phyloP scores from a whole-genome alignment of 192 early-diverging fungal genomes.

The Paraglomus brasilianum region DNA sequence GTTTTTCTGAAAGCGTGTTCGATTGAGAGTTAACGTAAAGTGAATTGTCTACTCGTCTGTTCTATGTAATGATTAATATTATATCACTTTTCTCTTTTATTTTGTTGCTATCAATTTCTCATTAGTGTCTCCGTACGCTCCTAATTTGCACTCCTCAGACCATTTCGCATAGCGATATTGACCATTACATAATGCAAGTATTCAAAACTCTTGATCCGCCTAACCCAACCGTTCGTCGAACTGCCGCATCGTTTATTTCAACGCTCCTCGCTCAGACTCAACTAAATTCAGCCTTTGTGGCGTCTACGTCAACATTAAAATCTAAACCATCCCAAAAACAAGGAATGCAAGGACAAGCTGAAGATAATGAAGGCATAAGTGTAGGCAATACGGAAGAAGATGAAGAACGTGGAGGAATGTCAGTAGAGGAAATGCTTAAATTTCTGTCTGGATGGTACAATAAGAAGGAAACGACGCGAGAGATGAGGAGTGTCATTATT shows the following conservation, averaged over 20 bases:
- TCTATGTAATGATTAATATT: no score
- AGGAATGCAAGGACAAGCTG: no score
- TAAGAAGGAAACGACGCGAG: slow-evolving; percentile 60
- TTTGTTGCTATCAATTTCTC: not conserved
- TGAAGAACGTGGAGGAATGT: slow-evolving; percentile 30
- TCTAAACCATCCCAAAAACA: slow-evolving; percentile 8
- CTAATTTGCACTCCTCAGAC: slow-evolving; percentile 45
- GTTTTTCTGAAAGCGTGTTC: slow-evolving; percentile 17
- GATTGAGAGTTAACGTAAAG: no score
- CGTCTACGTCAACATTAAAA: not conserved
- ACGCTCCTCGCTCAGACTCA: slow-evolving; percentile 36
- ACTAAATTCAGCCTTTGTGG: not conserved
- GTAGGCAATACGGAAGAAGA: no score
- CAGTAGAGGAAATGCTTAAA: slow-evolving; percentile 67
- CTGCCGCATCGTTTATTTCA: slow-evolving; percentile 38
- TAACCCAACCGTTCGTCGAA: slow-evolving; percentile 40
- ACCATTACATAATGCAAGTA: slow-evolving; percentile 34
- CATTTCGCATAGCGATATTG: slow-evolving; percentile 37
- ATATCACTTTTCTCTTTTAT: no score
- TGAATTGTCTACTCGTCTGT: no score
- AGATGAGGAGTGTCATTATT: slow-evolving; percentile 73
- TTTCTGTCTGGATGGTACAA: slow-evolving; percentile 64
- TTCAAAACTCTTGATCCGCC: slow-evolving; percentile 44
- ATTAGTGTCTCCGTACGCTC: slow-evolving; percentile 52
- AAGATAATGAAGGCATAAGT: not conserved